Evolutionary conservation across 306 rosid species (phyloP), one percentile per base, ranked within the genome.

Genomic region (Prinsepia uniflora): DNA sequence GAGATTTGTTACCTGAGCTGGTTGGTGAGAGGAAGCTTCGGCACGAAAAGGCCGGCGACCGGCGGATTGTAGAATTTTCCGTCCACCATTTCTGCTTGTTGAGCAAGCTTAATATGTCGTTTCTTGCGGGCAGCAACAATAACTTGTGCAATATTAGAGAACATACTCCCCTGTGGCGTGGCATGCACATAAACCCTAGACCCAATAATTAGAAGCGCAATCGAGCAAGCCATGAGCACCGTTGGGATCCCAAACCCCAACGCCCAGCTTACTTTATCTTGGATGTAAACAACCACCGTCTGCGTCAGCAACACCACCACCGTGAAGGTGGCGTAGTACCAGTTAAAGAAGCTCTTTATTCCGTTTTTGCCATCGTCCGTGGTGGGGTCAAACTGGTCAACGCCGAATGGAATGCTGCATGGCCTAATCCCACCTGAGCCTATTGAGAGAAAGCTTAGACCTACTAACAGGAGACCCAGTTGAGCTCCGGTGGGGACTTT

Each of bases 371-470:
- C 95, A 62, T 83, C 82, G 0, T 77, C 82, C 0, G 92, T 84
- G 2, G 84, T 61, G 1, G 81, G 80, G 6, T 90, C 96, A 41
- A 91, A 91, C 52, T 89, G 97, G 46, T 91, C 97, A 2, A 87
- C 81, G 0, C 93, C 96, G 63, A 91, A 91, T 0, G 97, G 93
- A 17, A 91, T 81, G 20, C 90, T 89, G 39, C 97, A 91, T 8
- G 96, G 96, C 24, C 89, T 67, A 60, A 91, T 82, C 6, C 97
- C 97, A 0, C 81, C 89, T 0, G 90, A 15, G 2, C 97, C 96
- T 24, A 91, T 49, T 39, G 91, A 68, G 22, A 91, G 13, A 4
- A 86, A 44, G 15, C 70, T 61, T 0, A 91, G 88, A 2, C 90
- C 90, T 70, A 70, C 1, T 6, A 87, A 5, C 12, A 91, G 59